A percentile compares a stretch with the other conserved stretches of the same genome.
Evolutionary conservation across 768 basidiomycete species (phyloP).

Genomic region (Pulveroboletus sp.): DNA sequence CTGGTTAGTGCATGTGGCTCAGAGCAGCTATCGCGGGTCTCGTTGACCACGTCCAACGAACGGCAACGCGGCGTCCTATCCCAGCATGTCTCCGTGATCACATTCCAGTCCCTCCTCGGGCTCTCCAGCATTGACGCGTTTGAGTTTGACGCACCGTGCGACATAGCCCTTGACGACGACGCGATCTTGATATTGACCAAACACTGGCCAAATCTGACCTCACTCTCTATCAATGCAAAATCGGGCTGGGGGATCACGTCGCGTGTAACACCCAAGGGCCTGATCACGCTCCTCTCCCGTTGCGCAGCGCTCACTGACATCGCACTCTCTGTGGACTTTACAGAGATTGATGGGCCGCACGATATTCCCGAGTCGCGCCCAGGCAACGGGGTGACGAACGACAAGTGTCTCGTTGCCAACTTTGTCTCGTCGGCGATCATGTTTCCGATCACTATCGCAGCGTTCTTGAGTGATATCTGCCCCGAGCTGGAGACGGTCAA

Average conservation of each 20-base stretch:
- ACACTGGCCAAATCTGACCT: slow-evolving; percentile 17
- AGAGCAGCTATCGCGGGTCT: slow-evolving; percentile 5
- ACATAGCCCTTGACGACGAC: slow-evolving; percentile 17
- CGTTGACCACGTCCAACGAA: slow-evolving; percentile 5
- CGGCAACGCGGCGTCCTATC: background rate
- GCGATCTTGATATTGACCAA: slow-evolving; percentile 16
- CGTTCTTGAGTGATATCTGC: slow-evolving; percentile 26
- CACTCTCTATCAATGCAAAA: slow-evolving; percentile 13
- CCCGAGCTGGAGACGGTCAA: slow-evolving; percentile 11
- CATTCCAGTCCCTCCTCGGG: slow-evolving; percentile 16
- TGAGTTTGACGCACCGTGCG: slow-evolving; percentile 18
- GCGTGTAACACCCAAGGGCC: slow-evolving; percentile 18
- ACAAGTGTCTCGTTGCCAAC: slow-evolving; percentile 5
- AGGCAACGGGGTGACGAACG: slow-evolving; percentile 9
- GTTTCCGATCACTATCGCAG: slow-evolving; percentile 16
- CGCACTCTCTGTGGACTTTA: slow-evolving; percentile 21
- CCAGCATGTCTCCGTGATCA: slow-evolving; percentile 11
- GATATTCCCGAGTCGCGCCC: slow-evolving; percentile 1
- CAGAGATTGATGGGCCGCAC: slow-evolving; percentile 9
- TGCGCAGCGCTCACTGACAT: slow-evolving; percentile 9
- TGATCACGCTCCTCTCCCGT: slow-evolving; percentile 16
- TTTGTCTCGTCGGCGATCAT: slow-evolving; percentile 22
- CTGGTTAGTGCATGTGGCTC: slow-evolving; percentile 10
- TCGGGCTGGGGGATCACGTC: slow-evolving; percentile 18
- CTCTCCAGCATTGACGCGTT: slow-evolving; percentile 10